phyloP scores from a whole-genome alignment of 23 red algal genomes.

The Gracilaria vermiculophylla region DNA sequence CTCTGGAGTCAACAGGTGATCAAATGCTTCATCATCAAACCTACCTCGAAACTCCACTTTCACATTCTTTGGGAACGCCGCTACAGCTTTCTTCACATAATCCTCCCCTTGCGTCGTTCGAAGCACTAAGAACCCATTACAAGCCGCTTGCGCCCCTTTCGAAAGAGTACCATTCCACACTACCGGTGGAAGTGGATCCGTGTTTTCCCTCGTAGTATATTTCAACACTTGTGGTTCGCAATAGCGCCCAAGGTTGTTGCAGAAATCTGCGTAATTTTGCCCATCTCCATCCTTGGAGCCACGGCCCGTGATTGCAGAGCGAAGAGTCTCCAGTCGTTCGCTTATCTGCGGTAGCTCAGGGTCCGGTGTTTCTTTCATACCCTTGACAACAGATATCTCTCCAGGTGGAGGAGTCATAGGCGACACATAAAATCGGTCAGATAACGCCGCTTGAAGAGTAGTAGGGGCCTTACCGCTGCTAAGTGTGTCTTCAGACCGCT shows the following conservation, averaged over 20 bases:
- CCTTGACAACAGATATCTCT: not conserved
- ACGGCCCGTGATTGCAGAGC: conserved; percentile 42
- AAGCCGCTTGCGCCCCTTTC: conserved; percentile 33
- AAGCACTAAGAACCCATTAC: conserved; percentile 53
- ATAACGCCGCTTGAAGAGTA: conserved; percentile 7
- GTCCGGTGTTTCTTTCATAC: conserved; percentile 19
- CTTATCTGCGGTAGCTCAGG: conserved; percentile 26
- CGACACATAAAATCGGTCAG: conserved; percentile 34
- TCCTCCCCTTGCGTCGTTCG: conserved; percentile 45
- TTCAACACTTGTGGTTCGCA: conserved; percentile 49
- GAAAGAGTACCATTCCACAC: conserved; percentile 44
- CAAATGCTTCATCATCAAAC: conserved; percentile 43
- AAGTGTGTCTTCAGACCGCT: not conserved
- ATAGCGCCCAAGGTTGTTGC: not conserved
- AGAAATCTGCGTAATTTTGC: conserved; percentile 33
- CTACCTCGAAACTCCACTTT: conserved; percentile 54
- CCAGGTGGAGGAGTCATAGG: conserved; percentile 57
- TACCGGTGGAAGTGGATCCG: conserved; percentile 20
- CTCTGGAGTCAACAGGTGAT: conserved; percentile 48
- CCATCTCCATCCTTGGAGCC: conserved; percentile 24
- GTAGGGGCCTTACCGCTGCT: conserved; percentile 16
- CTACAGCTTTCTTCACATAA: conserved; percentile 6
- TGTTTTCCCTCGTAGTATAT: conserved; percentile 32
- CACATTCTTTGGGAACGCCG: conserved; percentile 10
- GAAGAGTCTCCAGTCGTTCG: conserved; percentile 34